Evolutionary conservation across 495 filamentous ascomycete species (phyloP).

Genomic region (Mycothermus thermophilus): DNA sequence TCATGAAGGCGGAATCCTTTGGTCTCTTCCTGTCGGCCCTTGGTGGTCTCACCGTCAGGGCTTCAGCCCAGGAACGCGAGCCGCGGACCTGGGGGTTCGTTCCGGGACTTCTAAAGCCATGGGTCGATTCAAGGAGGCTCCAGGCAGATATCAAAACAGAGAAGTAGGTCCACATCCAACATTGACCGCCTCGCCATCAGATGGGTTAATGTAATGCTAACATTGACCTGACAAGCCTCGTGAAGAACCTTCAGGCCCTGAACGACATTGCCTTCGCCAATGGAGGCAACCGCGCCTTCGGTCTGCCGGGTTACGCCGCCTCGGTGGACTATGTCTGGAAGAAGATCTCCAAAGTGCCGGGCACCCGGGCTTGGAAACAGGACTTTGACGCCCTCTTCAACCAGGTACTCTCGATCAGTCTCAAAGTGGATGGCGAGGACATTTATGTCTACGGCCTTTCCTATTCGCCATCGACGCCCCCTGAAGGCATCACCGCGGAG

Average conservation of each 20-base stretch:
- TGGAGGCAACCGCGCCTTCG: constrained; percentile 36
- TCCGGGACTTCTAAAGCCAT: too few relatives aligned
- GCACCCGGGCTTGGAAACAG: constrained; percentile 24
- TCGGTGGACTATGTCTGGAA: constrained; percentile 31
- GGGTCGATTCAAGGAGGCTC: constrained; percentile 4
- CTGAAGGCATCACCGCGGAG: constrained; percentile 26
- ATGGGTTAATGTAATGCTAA: background rate
- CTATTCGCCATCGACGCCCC: constrained; percentile 27
- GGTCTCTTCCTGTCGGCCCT: too few relatives aligned
- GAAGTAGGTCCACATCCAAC: background rate
- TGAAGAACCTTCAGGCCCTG: constrained; percentile 13
- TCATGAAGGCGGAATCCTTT: too few relatives aligned
- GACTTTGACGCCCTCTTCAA: constrained; percentile 30
- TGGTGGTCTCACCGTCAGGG: too few relatives aligned
- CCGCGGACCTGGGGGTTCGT: too few relatives aligned
- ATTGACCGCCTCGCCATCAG: too few relatives aligned
- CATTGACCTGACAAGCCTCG: constrained; percentile 1
- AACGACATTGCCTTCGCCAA: constrained; percentile 28
- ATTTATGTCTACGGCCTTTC: constrained; percentile 26
- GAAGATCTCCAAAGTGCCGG: constrained; percentile 13
- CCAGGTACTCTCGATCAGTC: constrained; percentile 22
- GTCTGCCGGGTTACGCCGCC: constrained; percentile 31
- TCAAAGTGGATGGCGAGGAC: constrained; percentile 21
- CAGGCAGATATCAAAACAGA: constrained; percentile 2
- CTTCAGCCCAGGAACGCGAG: too few relatives aligned